Evolutionary conservation across 2,329 filamentous ascomycete genomes (phyloP).

Genomic region (Huntiella decipiens): DNA sequence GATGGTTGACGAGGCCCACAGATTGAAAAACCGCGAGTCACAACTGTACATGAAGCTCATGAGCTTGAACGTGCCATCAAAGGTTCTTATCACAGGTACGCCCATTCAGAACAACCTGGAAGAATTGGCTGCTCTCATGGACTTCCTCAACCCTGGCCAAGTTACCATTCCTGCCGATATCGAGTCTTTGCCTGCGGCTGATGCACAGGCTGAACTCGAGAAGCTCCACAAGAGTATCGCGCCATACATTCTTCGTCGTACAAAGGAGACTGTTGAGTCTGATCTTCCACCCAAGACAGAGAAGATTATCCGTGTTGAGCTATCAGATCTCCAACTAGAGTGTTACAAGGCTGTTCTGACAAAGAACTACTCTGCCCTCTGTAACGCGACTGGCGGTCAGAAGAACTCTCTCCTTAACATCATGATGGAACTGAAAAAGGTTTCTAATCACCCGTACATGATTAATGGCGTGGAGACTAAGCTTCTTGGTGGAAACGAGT

Average conservation of each 20-base stretch:
- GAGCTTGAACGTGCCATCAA: conserved; percentile 72
- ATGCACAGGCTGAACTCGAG: conserved; percentile 71
- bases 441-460: conserved; percentile 97
- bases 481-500: conserved; percentile 59
- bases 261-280: conserved; percentile 93
- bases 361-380: conserved; percentile 84
- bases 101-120: conserved; percentile 94
- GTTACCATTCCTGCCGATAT: conserved; percentile 83
- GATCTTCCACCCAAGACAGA: conserved; percentile 93
- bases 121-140: conserved; percentile 78
- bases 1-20: conserved; percentile 89
- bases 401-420: conserved; percentile 94
- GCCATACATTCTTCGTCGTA: conserved; percentile 85
- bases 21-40: conserved; percentile 88
- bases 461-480: conserved; percentile 86
- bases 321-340: conserved; percentile 89
- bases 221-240: conserved; percentile 73
- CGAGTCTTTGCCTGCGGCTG: conserved; percentile 55
- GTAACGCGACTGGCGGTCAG: conserved; percentile 73
- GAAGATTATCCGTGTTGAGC: conserved; percentile 94
- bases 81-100: conserved; percentile 86
- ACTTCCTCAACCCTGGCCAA: conserved; percentile 92
- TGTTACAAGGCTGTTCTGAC: conserved; percentile 99
- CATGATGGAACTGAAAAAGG: conserved; percentile 99
- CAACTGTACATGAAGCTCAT: conserved; percentile 75